Percentiles rank a stretch among this genome's conserved stretches.
These are phyloP conservation scores for Pichia sporocuriosa DNA, from an alignment of 805 yeast species.

Conservation along the genomic window DNA sequence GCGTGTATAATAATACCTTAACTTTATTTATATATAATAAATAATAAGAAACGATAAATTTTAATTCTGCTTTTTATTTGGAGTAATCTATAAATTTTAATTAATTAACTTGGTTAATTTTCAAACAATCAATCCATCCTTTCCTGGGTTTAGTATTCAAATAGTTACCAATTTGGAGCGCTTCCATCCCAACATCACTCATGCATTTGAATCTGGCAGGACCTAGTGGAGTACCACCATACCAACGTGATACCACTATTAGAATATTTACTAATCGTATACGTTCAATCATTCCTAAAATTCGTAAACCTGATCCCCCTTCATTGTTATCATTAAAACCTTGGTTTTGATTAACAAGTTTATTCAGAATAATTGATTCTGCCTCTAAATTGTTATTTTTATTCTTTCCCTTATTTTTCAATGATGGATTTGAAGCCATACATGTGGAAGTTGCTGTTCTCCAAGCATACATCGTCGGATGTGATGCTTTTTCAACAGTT, in stretches of 20 bases:
- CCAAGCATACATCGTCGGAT: slow-evolving; percentile 74
- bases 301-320: slow-evolving; percentile 60
- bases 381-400: background rate
- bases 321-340: slow-evolving; percentile 71
- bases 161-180: slow-evolving; percentile 36
- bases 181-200: slow-evolving; percentile 46
- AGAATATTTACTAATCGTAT: slow-evolving; percentile 46
- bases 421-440: background rate
- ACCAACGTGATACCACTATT: slow-evolving; percentile 74
- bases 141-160: slow-evolving; percentile 5
- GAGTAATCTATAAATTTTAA: background rate
- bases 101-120: background rate
- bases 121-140: slow-evolving; percentile 15
- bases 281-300: slow-evolving; percentile 48
- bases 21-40: background rate
- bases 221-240: slow-evolving; percentile 73
- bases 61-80: too few relatives aligned
- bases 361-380: slow-evolving; percentile 6
- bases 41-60: background rate
- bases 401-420: background rate
- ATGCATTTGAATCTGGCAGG: slow-evolving; percentile 66
- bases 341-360: slow-evolving; percentile 35
- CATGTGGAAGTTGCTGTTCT: slow-evolving; percentile 35
- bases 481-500: slow-evolving; percentile 51
- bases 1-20: slow-evolving; percentile 9